These are phyloP conservation scores for Halenospora varia DNA, from an alignment of 495 filamentous ascomycete species.

Conservation along the genomic window DNA sequence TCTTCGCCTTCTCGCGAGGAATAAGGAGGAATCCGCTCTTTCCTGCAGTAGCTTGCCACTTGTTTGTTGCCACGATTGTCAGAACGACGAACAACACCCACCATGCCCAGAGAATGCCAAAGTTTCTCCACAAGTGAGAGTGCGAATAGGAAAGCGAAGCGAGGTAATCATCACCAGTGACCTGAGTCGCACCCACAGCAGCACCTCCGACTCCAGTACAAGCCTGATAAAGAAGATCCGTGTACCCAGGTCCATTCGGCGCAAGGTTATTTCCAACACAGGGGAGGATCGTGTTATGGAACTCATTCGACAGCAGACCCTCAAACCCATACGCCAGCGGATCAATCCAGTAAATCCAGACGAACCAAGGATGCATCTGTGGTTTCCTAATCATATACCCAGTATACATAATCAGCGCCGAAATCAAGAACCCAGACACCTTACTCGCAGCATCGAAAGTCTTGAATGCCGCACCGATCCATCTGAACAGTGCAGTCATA, in stretches of 20 bases:
- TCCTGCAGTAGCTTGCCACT: slow-evolving; percentile 11
- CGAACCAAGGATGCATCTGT: slow-evolving; percentile 32
- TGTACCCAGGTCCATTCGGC: slow-evolving; percentile 57
- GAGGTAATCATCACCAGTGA: slow-evolving; percentile 70
- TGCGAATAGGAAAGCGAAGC: slow-evolving; percentile 55
- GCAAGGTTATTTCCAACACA: slow-evolving; percentile 54
- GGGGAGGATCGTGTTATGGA: slow-evolving; percentile 29
- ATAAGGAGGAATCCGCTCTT: slow-evolving; percentile 29
- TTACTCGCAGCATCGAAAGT: slow-evolving; percentile 54
- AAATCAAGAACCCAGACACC: slow-evolving; percentile 43
- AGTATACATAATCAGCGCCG: slow-evolving; percentile 32
- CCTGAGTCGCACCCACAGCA: slow-evolving; percentile 41
- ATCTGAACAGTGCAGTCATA: slow-evolving; percentile 50
- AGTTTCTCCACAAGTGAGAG: slow-evolving; percentile 70
- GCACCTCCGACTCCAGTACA: slow-evolving; percentile 58
- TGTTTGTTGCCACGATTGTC: slow-evolving; percentile 52
- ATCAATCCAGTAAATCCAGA: slow-evolving; percentile 30
- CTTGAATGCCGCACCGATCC: slow-evolving; percentile 42
- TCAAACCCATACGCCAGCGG: slow-evolving; percentile 39
- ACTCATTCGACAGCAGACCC: slow-evolving; percentile 40
- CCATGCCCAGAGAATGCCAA: slow-evolving; percentile 72
- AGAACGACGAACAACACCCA: slow-evolving; percentile 48
- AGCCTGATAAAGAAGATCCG: slow-evolving; percentile 46
- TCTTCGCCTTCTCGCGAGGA: slow-evolving; percentile 32
- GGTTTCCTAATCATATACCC: slow-evolving; percentile 37